Evolutionary conservation across 192 early-diverging fungal species (phyloP).

Genomic region (Rhizophlyctis rosea): DNA sequence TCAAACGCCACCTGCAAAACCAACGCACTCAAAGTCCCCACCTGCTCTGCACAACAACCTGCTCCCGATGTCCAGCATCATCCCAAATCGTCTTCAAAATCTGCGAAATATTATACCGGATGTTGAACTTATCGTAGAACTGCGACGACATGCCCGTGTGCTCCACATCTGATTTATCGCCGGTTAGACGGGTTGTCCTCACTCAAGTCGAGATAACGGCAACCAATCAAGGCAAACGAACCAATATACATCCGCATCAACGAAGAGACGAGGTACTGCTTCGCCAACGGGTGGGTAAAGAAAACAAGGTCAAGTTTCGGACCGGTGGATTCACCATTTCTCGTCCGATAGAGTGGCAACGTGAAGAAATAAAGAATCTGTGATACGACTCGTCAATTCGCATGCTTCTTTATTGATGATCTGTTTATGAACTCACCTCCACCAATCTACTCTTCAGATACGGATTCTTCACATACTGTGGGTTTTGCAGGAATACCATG

Average conservation of each 20-base stretch:
- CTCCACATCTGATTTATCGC: conserved; percentile 93
- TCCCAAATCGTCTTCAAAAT: conserved; percentile 81
- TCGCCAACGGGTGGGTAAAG: conserved; percentile 71
- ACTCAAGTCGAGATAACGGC: too few relatives aligned
- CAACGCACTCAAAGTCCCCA: conserved; percentile 40
- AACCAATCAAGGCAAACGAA: conserved; percentile 35
- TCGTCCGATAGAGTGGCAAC: conserved; percentile 55
- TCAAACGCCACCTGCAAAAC: too few relatives aligned
- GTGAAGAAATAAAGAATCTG: conserved; percentile 82
- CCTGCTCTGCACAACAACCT: conserved; percentile 59
- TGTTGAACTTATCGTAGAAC: conserved; percentile 99
- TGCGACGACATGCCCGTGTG: conserved; percentile 87
- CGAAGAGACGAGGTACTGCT: conserved; percentile 72
- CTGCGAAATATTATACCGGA: conserved; percentile 92
- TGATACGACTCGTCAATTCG: too few relatives aligned
- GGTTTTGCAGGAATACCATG: conserved; percentile 76
- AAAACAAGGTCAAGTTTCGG: conserved; percentile 54
- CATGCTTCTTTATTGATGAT: too few relatives aligned
- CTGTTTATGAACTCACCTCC: conserved; percentile 64
- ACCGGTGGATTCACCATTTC: conserved; percentile 32
- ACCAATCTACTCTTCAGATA: conserved; percentile 92
- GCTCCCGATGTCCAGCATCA: conserved; percentile 65
- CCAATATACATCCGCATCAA: conserved; percentile 90
- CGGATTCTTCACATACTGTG: conserved; percentile 85
- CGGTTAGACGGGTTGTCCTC: too few relatives aligned